Evolutionary conservation across 2,329 filamentous ascomycete species (phyloP).

Genomic region (Calonectria pseudoturangicola): DNA sequence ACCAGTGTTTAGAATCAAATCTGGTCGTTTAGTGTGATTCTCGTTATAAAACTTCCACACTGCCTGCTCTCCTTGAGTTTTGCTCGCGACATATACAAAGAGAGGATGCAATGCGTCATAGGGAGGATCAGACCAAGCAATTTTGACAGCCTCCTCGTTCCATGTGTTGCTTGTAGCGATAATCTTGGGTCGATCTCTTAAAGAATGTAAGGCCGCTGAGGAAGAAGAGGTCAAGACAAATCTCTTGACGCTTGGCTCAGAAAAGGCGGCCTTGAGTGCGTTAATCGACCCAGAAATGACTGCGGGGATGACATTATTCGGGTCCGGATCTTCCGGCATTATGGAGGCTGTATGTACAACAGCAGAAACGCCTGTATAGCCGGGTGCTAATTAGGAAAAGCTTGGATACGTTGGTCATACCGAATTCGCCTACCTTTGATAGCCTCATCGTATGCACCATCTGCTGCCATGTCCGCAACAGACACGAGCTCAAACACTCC

Average conservation of each 20-base stretch:
- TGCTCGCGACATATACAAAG: slow-evolving; percentile 60
- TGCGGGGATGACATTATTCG: slow-evolving; percentile 60
- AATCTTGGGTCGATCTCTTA: neutral
- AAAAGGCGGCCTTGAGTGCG: slow-evolving; percentile 59
- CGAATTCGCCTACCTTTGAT: neutral
- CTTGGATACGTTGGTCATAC: too few species aligned
- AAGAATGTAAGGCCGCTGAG: slow-evolving; percentile 10
- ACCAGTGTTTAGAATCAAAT: slow-evolving; percentile 50
- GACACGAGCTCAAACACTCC: neutral
- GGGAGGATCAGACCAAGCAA: slow-evolving; percentile 60
- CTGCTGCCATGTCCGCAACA: slow-evolving; percentile 7
- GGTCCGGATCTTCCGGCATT: slow-evolving; percentile 58
- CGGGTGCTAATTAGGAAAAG: neutral
- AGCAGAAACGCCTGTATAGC: slow-evolving; percentile 47
- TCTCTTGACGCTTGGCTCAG: slow-evolving; percentile 59
- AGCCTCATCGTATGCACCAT: slow-evolving; percentile 9
- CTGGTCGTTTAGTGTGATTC: slow-evolving; percentile 48
- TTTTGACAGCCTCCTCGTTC: slow-evolving; percentile 59
- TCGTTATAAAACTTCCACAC: slow-evolving; percentile 58
- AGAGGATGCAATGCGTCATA: slow-evolving; percentile 52
- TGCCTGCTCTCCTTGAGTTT: slow-evolving; percentile 58
- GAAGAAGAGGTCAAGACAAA: slow-evolving; percentile 56
- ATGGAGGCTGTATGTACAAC: slow-evolving; percentile 63
- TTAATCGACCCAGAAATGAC: slow-evolving; percentile 53
- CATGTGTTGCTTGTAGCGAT: slow-evolving; percentile 54